Evolutionary conservation across 23 red algal genomes (phyloP), one percentile per base, ranked within the genome.

Genomic region (Gracilaria caudata): DNA sequence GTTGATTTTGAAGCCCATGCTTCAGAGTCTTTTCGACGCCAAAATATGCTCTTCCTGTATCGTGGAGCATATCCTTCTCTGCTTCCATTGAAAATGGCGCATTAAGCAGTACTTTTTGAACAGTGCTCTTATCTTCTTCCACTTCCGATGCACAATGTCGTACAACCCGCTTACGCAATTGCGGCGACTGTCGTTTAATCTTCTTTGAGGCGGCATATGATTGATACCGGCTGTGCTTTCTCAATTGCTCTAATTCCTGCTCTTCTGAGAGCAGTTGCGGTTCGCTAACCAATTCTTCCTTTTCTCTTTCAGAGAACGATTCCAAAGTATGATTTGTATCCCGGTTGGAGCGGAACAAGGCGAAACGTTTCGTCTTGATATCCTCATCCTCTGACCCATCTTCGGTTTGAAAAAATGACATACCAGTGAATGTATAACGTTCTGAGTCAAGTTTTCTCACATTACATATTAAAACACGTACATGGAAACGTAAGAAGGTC

Each of bases 191-290:
- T 47, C 33, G 41, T 14, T 70, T 6, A 21, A 16, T 34, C 40
- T 73, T 75, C 33, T 51, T 86, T 21, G 44, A 49, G 8, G 61
- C 82, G 3, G 82, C 64, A 59, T 86, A 86, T 72, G 40, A 3
- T 29, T 53, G 23, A 58, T 86, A 86, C 14, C 64, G 63, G 23
- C 21, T 54, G 41, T 58, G 64, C 46, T 86, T 68, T 86, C 82
- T 37, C 24, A 86, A 34, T 64, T 73, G 40, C 33, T 86, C 65
- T 30, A 86, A 56, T 29, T 86, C 82, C 30, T 68, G 41, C 9
- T 86, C 82, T 72, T 86, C 82, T 36, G 63, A 51, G 14, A 86
- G 44, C 7, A 72, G 65, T 32, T 71, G 37, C 3, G 40, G 44
- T 28, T 72, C 63, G 13, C 37, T 64, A 13, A 5, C 38, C n/a